Base-by-base conservation (phyloP, 768 basidiomycete genomes). In the Lactarius akahatsu region DNA sequence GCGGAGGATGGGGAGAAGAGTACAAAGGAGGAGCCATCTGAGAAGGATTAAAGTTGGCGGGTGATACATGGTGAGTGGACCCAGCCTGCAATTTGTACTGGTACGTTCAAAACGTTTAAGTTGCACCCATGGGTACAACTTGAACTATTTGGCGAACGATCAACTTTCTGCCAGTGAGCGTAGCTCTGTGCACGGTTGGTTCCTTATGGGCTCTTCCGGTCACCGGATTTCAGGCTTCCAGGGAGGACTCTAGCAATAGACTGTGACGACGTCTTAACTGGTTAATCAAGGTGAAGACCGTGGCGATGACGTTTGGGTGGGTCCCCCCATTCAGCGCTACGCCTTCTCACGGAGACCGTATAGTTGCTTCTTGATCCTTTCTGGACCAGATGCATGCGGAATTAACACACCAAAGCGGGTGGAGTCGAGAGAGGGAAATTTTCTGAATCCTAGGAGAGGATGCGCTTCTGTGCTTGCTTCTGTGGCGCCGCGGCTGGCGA, bases 1-100 rank as follows among this genome's bases (percentile, higher is more conserved):
- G n/a, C 15, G 1, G 70, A 8, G 55, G 52, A 11, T 56, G 65
- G 36, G 30, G 28, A 34, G 23, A n/a, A 45, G 58, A 40, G 5
- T 40, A 40, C 2, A 30, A 30, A 30, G 30, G 30, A 30, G 30
- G 30, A 30, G 30, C 30, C 30, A 6, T 30, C 30, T 30, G 30
- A 30, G 30, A 30, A 30, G 30, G 30, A 30, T 30, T 30, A 30
- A 13, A 40, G 40, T 40, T 40, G 40, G 40, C 40, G 13, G 40
- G 5, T 40, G 40, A 16, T 16, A 13, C 36, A 40, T 40, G 40
- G 3, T 16, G 13, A 5, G 40, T 16, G 13, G 40, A 0, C 40
- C 15, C 13, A 40, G 15, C 15, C 15, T 13, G 3, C 4, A 6
- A 40, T 40, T 40, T 40, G 38, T 40, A 20, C 30, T 28, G 28